These are phyloP conservation scores for Medicago ruthenica DNA, from an alignment of 306 rosid genomes.

Conservation along the genomic window DNA sequence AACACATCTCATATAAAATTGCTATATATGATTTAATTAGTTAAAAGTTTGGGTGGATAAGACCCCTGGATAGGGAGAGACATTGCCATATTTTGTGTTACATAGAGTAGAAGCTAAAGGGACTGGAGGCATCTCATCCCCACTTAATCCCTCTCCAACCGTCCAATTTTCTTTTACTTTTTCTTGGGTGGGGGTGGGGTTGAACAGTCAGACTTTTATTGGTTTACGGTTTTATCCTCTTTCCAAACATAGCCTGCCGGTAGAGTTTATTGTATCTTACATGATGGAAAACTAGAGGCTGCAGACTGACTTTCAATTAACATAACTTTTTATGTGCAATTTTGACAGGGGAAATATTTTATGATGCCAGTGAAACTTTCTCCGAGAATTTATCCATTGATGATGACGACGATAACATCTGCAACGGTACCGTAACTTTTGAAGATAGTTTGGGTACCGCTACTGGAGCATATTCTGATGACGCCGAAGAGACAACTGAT, in stretches of 20 bases:
- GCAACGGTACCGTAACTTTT: constrained; percentile 34
- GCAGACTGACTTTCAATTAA: constrained; percentile 40
- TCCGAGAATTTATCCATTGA: constrained; percentile 45
- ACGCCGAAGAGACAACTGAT: constrained; percentile 39
- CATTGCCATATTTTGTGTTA: constrained; percentile 10
- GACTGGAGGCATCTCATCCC: constrained; percentile 6
- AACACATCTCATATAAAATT: constrained; percentile 30
- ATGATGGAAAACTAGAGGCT: constrained; percentile 37
- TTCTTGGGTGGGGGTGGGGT: not conserved
- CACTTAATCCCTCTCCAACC: constrained; percentile 2
- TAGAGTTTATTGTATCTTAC: constrained; percentile 20
- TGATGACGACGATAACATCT: constrained; percentile 51
- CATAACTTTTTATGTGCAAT: constrained; percentile 35
- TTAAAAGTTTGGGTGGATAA: constrained; percentile 13
- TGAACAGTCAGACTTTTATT: not conserved
- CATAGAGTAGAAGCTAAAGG: constrained; percentile 26
- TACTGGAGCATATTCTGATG: constrained; percentile 44
- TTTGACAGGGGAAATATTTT: constrained; percentile 77
- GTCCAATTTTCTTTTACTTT: not conserved
- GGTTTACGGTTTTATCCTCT: constrained; percentile 18
- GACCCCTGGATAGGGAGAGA: constrained; percentile 4
- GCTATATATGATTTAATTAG: constrained; percentile 27
- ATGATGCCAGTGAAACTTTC: constrained; percentile 71
- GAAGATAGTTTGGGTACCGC: constrained; percentile 51
- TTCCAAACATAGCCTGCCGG: not conserved